Evolutionary conservation across 2,329 filamentous ascomycete genomes (phyloP).

Genomic region (Alternaria gaisen): DNA sequence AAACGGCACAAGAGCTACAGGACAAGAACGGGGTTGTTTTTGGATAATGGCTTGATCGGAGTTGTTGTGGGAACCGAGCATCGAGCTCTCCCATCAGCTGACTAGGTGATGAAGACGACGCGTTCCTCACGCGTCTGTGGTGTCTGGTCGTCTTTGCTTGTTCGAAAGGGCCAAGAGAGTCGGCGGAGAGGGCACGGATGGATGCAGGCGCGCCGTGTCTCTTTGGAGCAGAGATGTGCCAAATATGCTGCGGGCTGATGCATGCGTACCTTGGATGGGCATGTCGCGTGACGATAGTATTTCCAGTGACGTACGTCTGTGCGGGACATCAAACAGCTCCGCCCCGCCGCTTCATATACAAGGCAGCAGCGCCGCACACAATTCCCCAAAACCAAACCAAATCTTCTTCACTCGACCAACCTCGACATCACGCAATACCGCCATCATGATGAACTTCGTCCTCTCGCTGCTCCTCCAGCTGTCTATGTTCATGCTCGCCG

Average conservation of each 20-base stretch:
- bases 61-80: too few species aligned
- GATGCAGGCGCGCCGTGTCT: neutral
- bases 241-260: constrained; percentile 1
- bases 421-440: constrained; percentile 3
- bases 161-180: neutral
- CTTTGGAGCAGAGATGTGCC: neutral
- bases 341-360: constrained; percentile 19
- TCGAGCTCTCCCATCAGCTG: too few species aligned
- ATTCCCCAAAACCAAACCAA: neutral
- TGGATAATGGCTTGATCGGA: too few species aligned
- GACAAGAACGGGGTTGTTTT: too few species aligned
- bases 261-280: constrained; percentile 4
- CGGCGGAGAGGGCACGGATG: neutral
- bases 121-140: neutral
- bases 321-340: constrained; percentile 17
- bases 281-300: constrained; percentile 14
- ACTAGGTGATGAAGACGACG: neutral
- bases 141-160: neutral
- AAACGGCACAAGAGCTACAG: too few species aligned
- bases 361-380: constrained; percentile 17
- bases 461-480: constrained; percentile 63
- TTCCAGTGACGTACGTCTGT: constrained; percentile 26
- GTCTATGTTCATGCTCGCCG: constrained; percentile 60
- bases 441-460: constrained; percentile 44
- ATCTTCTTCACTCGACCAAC: neutral